These are phyloP conservation scores for Chlorella sp. DNA, from an alignment of 139 green algal genomes.

Conservation along the genomic window DNA sequence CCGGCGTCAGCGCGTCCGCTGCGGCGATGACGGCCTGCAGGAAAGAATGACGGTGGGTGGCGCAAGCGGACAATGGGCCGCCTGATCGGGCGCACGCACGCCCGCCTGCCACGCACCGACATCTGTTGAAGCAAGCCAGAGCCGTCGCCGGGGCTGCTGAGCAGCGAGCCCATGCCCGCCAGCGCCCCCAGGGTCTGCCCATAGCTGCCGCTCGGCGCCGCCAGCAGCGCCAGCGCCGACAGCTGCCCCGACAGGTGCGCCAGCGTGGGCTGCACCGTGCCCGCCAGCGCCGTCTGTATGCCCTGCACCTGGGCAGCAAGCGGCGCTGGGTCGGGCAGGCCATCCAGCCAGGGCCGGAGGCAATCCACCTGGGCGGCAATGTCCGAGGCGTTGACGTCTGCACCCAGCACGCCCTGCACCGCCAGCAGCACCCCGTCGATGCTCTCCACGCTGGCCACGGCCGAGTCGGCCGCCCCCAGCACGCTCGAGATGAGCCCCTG, in stretches of 20 bases:
- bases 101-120: not conserved
- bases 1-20: not conserved
- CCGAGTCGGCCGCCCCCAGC: not conserved
- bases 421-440: not conserved
- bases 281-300: not conserved
- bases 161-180: not conserved
- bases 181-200: not conserved
- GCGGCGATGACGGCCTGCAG: not conserved
- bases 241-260: not conserved
- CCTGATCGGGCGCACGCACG: not conserved
- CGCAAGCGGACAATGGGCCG: not conserved
- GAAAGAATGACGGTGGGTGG: not conserved
- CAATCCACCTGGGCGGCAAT: slow-evolving; percentile 2
- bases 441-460: not conserved
- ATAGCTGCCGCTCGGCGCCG: not conserved
- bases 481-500: slow-evolving; percentile 2
- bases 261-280: not conserved
- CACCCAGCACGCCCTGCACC: not conserved
- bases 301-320: not conserved
- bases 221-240: slow-evolving; percentile 1
- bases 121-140: not conserved
- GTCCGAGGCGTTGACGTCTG: slow-evolving; percentile 17
- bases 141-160: not conserved
- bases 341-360: slow-evolving; percentile 10
- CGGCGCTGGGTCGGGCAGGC: slow-evolving; percentile 13